Evolutionary conservation across 176 grass and related monocot species (phyloP), one percentile per base, ranked within the genome.

Genomic region (Saccharum officinarum): DNA sequence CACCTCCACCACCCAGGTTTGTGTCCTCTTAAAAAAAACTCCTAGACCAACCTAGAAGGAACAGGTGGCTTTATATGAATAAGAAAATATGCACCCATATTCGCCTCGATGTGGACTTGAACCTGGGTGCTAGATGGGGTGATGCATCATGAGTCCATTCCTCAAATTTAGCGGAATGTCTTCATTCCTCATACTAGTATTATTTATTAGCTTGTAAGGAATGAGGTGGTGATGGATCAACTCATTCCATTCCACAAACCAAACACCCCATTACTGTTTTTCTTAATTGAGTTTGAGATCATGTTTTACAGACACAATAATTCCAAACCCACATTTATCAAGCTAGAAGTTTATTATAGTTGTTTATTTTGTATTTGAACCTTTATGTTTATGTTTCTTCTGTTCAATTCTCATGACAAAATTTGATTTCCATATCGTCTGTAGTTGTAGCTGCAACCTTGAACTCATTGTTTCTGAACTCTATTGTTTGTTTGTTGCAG

Each of bases 401-500:
- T 54, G 46, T 80, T 14, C 26, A 67, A 54, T 33, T 80, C 40
- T 74, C 26, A 30, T 37, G 6, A 14, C 36, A 78, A 74, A 36
- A 39, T 75, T 80, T 44, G 7, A n/a, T 84, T 67, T 67, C 47
- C 44, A 30, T 28, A n/a, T 76, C 28, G 3, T 86, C 46, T 74
- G 30, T 78, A 47, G 59, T 79, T 82, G 45, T 77, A 57, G 28
- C 54, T 87, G 73, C 26, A 52, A 34, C 28, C 22, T 80, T 36
- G 60, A 77, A 25, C 47, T 82, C 65, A 46, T 65, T 42, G 67
- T 88, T 57, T 77, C 47, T 83, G 55, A 91, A 75, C 18, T 86
- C 18, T 78, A 40, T 26, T 86, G 39, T 72, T 87, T 84, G 46
- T 69, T 77, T 63, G 6, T 57, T 86, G 78, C 84, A 98, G 96